Evolutionary conservation across 2,329 filamentous ascomycete species (phyloP).

Genomic region (Fusarium compactum): DNA sequence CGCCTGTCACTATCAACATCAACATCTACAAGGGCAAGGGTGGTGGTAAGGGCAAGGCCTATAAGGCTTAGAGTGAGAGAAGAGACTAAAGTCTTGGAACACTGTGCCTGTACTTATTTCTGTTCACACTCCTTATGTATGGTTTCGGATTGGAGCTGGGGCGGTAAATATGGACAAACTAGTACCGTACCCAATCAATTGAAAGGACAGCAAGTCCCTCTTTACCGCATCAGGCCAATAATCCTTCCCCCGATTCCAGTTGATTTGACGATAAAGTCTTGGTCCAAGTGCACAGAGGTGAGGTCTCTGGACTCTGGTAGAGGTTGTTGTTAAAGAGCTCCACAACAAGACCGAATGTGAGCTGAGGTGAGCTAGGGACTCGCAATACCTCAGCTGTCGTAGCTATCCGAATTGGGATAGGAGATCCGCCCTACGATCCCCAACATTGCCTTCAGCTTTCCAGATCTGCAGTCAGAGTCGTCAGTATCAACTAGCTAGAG

Average conservation of each 20-base stretch:
- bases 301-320: neutral
- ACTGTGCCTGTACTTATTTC: neutral
- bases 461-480: neutral
- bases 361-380: neutral
- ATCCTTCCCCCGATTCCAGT: neutral
- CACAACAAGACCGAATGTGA: neutral
- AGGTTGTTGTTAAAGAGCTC: neutral
- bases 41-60: neutral
- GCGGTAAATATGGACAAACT: neutral
- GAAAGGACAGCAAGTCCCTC: neutral
- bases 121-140: neutral
- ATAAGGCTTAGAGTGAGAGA: neutral
- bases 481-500: neutral
- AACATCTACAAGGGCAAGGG: conserved; percentile 20
- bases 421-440: neutral
- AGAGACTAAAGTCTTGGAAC: neutral
- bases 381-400: neutral
- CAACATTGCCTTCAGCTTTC: neutral
- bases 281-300: neutral
- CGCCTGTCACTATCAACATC: conserved; percentile 43
- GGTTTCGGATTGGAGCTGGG: neutral
- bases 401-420: neutral
- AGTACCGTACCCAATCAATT: neutral
- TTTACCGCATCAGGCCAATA: neutral
- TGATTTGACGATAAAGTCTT: neutral